A percentile compares a stretch with the other conserved stretches of the same genome.
Evolutionary conservation across 208 protist genomes (phyloP).

Genomic region (Crithidia mellificae): DNA sequence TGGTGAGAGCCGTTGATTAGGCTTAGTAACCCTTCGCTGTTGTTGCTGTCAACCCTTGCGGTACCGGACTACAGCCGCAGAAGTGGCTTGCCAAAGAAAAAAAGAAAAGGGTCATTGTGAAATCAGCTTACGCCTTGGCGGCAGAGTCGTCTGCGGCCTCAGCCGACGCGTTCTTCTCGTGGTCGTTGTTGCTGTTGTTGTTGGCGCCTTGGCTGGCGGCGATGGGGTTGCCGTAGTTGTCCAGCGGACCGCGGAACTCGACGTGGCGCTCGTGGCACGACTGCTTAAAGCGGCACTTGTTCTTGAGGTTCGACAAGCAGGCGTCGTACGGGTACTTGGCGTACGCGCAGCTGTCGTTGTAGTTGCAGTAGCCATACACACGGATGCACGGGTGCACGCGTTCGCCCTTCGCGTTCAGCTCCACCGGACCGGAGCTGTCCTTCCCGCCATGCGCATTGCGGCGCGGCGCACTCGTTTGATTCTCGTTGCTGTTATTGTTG

Average conservation of each 20-base stretch:
- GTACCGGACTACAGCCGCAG: too few relatives aligned
- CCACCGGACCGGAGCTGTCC: conserved; percentile 28
- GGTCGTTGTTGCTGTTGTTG: conserved; percentile 11
- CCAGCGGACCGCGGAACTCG: conserved; percentile 73
- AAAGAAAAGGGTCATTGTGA: too few relatives aligned
- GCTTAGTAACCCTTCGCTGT: too few relatives aligned
- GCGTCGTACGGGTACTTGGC: conserved; percentile 88
- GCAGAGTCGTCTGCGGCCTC: conserved; percentile 15
- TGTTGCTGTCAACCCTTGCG: too few relatives aligned
- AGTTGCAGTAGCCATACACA: conserved; percentile 91
- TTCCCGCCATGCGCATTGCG: conserved; percentile 28
- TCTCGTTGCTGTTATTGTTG: not conserved
- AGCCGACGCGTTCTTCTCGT: conserved; percentile 17
- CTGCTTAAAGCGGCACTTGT: conserved; percentile 83
- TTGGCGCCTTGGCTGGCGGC: conserved; percentile 7
- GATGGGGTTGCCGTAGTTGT: conserved; percentile 47
- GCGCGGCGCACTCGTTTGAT: conserved; percentile 6
- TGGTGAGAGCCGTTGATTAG: too few relatives aligned
- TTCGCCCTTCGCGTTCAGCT: conserved; percentile 58
- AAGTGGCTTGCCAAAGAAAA: too few relatives aligned
- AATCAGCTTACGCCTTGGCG: conserved; percentile 14
- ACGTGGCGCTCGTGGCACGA: conserved; percentile 90
- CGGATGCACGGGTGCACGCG: conserved; percentile 86
- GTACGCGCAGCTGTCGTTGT: conserved; percentile 84
- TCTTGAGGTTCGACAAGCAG: conserved; percentile 88